Base-by-base conservation (phyloP, 2,329 filamentous ascomycete genomes). In the Aureobasidium sp. region DNA sequence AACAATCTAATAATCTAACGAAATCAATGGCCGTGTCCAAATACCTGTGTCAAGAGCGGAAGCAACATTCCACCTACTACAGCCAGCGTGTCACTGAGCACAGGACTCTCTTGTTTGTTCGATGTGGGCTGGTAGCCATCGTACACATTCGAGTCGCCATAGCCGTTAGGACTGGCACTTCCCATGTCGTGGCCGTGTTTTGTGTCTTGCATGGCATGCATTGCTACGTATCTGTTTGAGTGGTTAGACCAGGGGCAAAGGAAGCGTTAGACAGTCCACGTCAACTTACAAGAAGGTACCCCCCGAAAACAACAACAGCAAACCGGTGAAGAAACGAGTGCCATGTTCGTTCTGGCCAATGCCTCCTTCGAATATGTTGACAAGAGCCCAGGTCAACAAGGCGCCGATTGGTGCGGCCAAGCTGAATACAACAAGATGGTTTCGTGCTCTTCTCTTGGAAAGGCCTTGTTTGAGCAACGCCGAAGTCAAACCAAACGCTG, bases 171-270 rank as follows among this genome's bases (percentile, higher is more conserved):
- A 24, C 54, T 54, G 14, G 67, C 67, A 47, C 7, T 77, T 69
- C 69, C 84, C 85, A 57, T 85, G 81, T 70, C 69, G 56, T 73
- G 67, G 49, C 66, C 50, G 8, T 71, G 68, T 22, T 66, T 67
- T 24, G 86, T 84, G 70, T 96, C 92, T 71, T 95, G 90, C 91
- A 97, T 96, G 0, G 92, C 91, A 71, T 99, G 94, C 92, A 97
- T 97, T 0, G 94, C 94, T 47, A 99, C 94, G 70, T 97, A 96
- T 68, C 91, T 95, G 65, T 8, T 3, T 27, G 9, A 63, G 67
- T 56, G 66, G 65, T 66, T 50, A 68, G 58, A 39, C 33, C 45
- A 44, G 15, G 45, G 14, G 4, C 40, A n/a, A 47, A 47, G 11
- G 6, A 61, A 12, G 45, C 37, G 29, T 7, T 5, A 29, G 12